Evolutionary conservation across 2,329 filamentous ascomycete genomes (phyloP).

Genomic region (Penicillium sp.): DNA sequence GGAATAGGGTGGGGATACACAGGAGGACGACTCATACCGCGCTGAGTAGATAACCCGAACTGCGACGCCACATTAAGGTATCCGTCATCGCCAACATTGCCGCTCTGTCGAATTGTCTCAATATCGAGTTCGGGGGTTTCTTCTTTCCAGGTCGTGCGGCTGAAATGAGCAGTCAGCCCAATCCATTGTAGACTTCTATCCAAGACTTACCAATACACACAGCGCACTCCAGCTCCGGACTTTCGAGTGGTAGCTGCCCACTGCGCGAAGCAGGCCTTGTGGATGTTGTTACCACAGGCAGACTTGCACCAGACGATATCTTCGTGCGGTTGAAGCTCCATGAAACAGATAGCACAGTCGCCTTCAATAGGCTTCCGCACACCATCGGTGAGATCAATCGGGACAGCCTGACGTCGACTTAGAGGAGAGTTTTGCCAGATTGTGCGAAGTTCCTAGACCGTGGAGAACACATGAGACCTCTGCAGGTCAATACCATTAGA

Average conservation of each 20-base stretch:
- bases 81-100: conserved; percentile 36
- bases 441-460: conserved; percentile 51
- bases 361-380: conserved; percentile 61
- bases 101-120: conserved; percentile 30
- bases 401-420: conserved; percentile 43
- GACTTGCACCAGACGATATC: conserved; percentile 60
- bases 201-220: conserved; percentile 47
- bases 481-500: not conserved
- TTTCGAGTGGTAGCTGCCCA: conserved; percentile 46
- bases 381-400: conserved; percentile 38
- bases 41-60: conserved; percentile 40
- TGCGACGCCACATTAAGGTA: conserved; percentile 48
- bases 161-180: conserved; percentile 13
- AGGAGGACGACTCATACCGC: conserved; percentile 32
- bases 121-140: conserved; percentile 29
- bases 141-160: conserved; percentile 43
- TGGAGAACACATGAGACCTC: not conserved
- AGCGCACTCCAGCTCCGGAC: conserved; percentile 37
- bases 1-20: conserved; percentile 4
- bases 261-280: conserved; percentile 56
- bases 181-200: not conserved
- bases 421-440: conserved; percentile 57
- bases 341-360: conserved; percentile 64
- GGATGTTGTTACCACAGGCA: conserved; percentile 64
- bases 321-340: conserved; percentile 50